A percentile compares a stretch with the other conserved stretches of the same genome.
phyloP scores from a whole-genome alignment of 129 eudicot genomes.

The Flaveria ramosissima region DNA sequence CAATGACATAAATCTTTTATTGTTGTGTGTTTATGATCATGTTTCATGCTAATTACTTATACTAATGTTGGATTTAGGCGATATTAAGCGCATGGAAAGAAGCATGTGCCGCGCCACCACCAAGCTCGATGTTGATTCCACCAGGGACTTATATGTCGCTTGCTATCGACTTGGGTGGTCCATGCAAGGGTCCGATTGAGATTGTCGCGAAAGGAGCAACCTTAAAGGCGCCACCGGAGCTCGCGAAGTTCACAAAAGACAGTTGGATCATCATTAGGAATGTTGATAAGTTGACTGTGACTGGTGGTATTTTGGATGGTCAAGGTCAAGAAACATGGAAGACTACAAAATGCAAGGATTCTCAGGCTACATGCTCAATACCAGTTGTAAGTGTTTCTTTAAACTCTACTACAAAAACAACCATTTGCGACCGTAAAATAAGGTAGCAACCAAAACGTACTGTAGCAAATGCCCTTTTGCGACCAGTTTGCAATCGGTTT shows the following conservation, averaged over 20 bases:
- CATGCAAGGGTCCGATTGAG: slow-evolving; percentile 46
- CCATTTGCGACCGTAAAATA: background rate
- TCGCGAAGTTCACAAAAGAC: slow-evolving; percentile 19
- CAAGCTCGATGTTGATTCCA: slow-evolving; percentile 44
- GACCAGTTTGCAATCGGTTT: too few relatives aligned
- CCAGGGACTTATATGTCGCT: slow-evolving; percentile 36
- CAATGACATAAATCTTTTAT: background rate
- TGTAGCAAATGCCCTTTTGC: too few relatives aligned
- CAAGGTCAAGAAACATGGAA: slow-evolving; percentile 56
- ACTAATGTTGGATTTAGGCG: slow-evolving; percentile 30
- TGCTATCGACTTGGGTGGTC: slow-evolving; percentile 34
- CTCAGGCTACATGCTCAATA: slow-evolving; percentile 2
- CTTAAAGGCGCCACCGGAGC: slow-evolving; percentile 42
- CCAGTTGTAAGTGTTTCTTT: slow-evolving; percentile 42
- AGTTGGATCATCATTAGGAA: slow-evolving; percentile 43
- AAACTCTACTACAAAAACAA: background rate
- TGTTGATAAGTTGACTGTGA: slow-evolving; percentile 38
- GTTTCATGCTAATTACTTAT: background rate
- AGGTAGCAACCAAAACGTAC: too few relatives aligned
- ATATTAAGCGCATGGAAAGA: slow-evolving; percentile 48
- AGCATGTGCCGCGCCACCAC: slow-evolving; percentile 40
- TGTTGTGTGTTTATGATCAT: background rate
- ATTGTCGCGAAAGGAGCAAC: slow-evolving; percentile 40
- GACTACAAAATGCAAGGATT: slow-evolving; percentile 26
- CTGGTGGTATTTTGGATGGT: slow-evolving; percentile 53